These are phyloP conservation scores for Hypomontagnella monticulosa DNA, from an alignment of 495 filamentous ascomycete species.

Conservation along the genomic window DNA sequence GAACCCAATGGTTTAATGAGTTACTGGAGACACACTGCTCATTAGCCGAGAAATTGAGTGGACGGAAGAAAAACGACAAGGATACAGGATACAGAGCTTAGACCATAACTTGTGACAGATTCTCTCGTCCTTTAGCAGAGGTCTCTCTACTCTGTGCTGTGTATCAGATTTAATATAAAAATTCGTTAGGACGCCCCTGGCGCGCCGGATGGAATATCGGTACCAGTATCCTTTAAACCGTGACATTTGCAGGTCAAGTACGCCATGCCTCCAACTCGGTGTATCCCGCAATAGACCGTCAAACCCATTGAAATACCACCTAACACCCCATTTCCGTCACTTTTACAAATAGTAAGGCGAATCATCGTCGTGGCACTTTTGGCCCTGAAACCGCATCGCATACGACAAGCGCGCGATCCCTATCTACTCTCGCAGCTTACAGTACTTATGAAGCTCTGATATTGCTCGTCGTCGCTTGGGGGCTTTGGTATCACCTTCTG, in stretches of 20 bases:
- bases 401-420: neutral
- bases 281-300: conserved; percentile 30
- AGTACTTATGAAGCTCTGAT: conserved; percentile 57
- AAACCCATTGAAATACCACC: conserved; percentile 13
- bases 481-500: conserved; percentile 45
- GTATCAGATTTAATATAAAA: neutral
- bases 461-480: conserved; percentile 57
- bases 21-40: conserved; percentile 63
- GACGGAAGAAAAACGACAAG: conserved; percentile 16
- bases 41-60: conserved; percentile 50
- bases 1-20: conserved; percentile 66
- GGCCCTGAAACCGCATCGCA: conserved; percentile 8
- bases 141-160: neutral
- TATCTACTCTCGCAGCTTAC: conserved; percentile 40
- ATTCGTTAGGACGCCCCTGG: neutral
- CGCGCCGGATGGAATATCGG: too few relatives aligned
- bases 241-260: neutral
- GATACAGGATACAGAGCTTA: neutral
- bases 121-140: conserved; percentile 3
- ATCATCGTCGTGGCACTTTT: too few relatives aligned
- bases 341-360: neutral
- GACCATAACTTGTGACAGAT: neutral
- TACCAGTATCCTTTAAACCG: too few relatives aligned
- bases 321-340: conserved; percentile 2
- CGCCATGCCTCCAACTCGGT: conserved; percentile 16